phyloP scores from a whole-genome alignment of 1,284 basidiomycete species.

The Limonomyces culmigenus region DNA sequence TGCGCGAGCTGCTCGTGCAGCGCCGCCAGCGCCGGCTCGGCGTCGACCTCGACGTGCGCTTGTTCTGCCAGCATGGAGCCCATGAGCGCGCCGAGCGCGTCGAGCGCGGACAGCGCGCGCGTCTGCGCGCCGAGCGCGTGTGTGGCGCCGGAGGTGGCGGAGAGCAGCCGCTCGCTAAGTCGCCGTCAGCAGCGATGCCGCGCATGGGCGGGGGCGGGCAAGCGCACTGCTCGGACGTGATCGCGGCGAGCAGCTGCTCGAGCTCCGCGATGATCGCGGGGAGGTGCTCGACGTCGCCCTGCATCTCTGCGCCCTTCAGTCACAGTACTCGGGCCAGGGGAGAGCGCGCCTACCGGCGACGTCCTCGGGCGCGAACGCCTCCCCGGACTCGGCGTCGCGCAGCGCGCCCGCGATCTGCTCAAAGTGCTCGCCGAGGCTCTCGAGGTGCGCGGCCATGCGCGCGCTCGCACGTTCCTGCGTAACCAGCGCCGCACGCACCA shows the following conservation, averaged over 20 bases:
- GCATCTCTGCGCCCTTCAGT: constrained; percentile 35
- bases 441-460: constrained; percentile 55
- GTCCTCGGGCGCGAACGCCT: constrained; percentile 47
- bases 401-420: constrained; percentile 54
- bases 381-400: constrained; percentile 46
- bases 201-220: neutral
- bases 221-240: constrained; percentile 41
- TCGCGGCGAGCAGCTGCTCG: constrained; percentile 32
- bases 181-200: too few species aligned
- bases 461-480: constrained; percentile 36
- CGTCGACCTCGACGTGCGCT: constrained; percentile 41
- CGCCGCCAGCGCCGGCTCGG: constrained; percentile 23
- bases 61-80: constrained; percentile 54
- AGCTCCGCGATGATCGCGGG: constrained; percentile 56
- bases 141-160: constrained; percentile 19
- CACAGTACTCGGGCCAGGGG: constrained; percentile 1
- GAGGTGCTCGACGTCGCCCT: constrained; percentile 58
- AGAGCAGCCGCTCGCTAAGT: too few species aligned
- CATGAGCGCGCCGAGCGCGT: constrained; percentile 64
- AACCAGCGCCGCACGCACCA: too few species aligned
- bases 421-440: constrained; percentile 54
- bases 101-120: constrained; percentile 40
- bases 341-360: constrained; percentile 32
- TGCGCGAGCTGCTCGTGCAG: constrained; percentile 23
- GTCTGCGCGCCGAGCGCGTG: constrained; percentile 30